phyloP scores from a whole-genome alignment of 495 filamentous ascomycete genomes.

The Bacidia rubella region DNA sequence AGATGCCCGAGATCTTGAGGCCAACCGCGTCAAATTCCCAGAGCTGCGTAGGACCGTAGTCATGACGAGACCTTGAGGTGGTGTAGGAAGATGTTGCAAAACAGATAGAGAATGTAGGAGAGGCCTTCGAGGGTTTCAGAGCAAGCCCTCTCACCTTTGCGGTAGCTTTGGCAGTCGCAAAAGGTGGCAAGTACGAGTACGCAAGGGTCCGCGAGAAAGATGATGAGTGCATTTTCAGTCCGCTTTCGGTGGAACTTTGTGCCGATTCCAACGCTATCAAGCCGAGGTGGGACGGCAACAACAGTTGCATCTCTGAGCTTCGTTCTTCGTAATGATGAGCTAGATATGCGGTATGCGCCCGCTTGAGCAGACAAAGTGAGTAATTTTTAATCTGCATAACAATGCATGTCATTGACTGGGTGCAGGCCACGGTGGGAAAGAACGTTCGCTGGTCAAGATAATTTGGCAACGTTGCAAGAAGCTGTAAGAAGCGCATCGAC shows the following conservation, averaged over 20 bases:
- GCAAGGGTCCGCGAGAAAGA: too few species aligned
- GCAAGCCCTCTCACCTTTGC: background rate
- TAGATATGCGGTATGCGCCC: constrained; percentile 37
- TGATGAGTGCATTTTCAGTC: too few species aligned
- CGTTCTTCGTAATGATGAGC: background rate
- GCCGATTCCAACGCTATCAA: too few species aligned
- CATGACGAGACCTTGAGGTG: too few species aligned
- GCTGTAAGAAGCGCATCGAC: constrained; percentile 44
- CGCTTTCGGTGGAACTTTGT: too few species aligned
- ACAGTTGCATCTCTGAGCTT: background rate
- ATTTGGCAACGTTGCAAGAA: constrained; percentile 48
- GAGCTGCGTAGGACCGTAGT: constrained; percentile 52
- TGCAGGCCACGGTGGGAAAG: constrained; percentile 43
- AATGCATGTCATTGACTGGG: background rate
- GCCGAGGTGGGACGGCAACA: too few species aligned
- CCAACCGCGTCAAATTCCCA: constrained; percentile 48
- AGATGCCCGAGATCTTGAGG: constrained; percentile 36
- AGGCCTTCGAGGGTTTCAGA: too few species aligned
- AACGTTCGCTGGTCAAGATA: constrained; percentile 45
- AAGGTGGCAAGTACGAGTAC: too few species aligned
- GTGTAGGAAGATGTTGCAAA: too few species aligned
- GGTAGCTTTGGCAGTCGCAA: too few species aligned
- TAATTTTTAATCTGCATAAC: background rate
- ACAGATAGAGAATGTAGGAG: too few species aligned
- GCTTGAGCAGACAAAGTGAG: constrained; percentile 48